A percentile compares a stretch with the other conserved stretches of the same genome.
Conservation (phyloP, 805 yeast species). For the Starmerella potacharoeniae region DNA sequence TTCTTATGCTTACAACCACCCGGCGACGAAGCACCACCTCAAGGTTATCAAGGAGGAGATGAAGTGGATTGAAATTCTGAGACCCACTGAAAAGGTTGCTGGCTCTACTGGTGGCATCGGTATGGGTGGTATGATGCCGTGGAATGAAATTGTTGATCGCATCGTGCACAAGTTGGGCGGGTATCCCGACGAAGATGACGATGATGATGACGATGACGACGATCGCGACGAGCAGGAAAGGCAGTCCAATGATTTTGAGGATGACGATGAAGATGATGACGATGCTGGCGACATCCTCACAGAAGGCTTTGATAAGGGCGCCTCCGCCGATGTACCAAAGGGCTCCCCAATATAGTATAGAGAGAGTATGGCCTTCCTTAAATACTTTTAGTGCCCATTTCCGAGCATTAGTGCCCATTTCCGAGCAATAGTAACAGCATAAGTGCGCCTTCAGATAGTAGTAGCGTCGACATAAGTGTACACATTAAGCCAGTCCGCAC, state of each 20-base stretch:
- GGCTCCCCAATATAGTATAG: slow-evolving; percentile 13
- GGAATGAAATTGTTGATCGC: slow-evolving; percentile 84
- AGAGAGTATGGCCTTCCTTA: not conserved
- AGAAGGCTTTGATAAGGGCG: slow-evolving; percentile 8
- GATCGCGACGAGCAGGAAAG: slow-evolving; percentile 29
- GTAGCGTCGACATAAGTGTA: too few species aligned
- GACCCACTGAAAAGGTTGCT: slow-evolving; percentile 88
- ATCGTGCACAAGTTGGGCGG: slow-evolving; percentile 61
- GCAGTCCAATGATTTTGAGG: slow-evolving; percentile 33
- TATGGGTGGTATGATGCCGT: slow-evolving; percentile 99
- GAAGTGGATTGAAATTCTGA: slow-evolving; percentile 90
- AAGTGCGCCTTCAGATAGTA: too few species aligned
- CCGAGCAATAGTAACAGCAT: not conserved
- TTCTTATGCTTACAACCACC: slow-evolving; percentile 79
- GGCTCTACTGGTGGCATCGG: slow-evolving; percentile 94
- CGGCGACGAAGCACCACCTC: slow-evolving; percentile 75
- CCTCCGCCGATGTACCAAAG: not conserved
- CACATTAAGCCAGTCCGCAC: too few species aligned
- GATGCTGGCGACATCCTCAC: slow-evolving; percentile 10
- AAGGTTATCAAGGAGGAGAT: slow-evolving; percentile 71
- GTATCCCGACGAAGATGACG: slow-evolving; percentile 46
- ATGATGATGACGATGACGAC: slow-evolving; percentile 36
- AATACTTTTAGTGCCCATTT: not conserved
- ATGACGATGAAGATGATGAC: slow-evolving; percentile 38
- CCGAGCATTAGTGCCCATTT: not conserved